A percentile compares a stretch with the other conserved stretches of the same genome.
Conservation (phyloP, 73 alveolate species). For the Paramecium tetraurelia region DNA sequence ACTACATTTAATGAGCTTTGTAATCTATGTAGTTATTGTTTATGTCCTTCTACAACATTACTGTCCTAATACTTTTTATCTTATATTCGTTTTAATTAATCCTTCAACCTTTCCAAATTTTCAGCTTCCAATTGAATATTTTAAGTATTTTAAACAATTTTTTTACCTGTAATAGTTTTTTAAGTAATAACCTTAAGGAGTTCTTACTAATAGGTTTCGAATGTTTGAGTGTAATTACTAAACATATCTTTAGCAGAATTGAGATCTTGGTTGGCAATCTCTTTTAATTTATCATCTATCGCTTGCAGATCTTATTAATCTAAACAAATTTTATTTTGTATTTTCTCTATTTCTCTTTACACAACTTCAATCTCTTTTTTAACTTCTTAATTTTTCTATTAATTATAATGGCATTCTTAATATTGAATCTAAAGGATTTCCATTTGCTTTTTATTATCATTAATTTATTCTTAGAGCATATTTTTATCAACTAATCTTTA, state of each 20-base stretch:
- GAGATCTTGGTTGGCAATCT: slow-evolving; percentile 14
- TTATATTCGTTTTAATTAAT: neutral
- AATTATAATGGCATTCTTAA: neutral
- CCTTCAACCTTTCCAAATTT: neutral
- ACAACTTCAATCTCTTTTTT: neutral
- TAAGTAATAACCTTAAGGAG: neutral
- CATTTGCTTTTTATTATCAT: neutral
- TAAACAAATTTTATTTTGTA: neutral
- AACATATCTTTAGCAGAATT: slow-evolving; percentile 15
- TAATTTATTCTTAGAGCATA: slow-evolving; percentile 9
- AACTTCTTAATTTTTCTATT: slow-evolving; percentile 8
- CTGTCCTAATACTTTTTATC: neutral
- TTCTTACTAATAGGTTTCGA: neutral
- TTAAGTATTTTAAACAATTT: neutral
- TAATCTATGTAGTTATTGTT: neutral
- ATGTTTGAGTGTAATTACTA: neutral
- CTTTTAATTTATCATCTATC: slow-evolving; percentile 14
- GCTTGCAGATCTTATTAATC: neutral
- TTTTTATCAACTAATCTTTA: slow-evolving; percentile 11
- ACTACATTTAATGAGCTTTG: neutral
- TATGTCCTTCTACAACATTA: neutral
- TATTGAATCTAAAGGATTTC: neutral
- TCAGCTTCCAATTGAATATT: neutral
- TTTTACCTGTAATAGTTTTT: neutral
- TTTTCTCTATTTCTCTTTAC: neutral